These are phyloP conservation scores for Pichia terricola DNA, from an alignment of 1,139 yeast genomes.

Conservation along the genomic window DNA sequence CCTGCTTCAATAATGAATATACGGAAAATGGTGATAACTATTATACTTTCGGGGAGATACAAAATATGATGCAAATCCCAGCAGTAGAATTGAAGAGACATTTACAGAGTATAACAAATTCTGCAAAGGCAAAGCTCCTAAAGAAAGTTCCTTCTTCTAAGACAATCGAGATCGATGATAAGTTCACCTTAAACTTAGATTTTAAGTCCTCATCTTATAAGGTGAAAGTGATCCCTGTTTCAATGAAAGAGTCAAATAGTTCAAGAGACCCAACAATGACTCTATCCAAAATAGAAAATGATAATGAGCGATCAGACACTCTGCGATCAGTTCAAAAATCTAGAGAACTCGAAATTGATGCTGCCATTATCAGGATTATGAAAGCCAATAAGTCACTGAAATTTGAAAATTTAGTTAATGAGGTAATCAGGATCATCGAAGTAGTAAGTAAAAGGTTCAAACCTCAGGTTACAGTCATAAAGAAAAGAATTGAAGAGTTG, in stretches of 20 bases:
- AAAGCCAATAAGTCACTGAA: constrained; percentile 56
- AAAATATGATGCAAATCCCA: constrained; percentile 62
- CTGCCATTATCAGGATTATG: constrained; percentile 84
- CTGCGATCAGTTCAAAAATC: constrained; percentile 34
- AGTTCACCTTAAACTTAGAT: constrained; percentile 57
- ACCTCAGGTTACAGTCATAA: constrained; percentile 51
- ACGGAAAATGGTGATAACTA: constrained; percentile 30
- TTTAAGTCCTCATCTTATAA: constrained; percentile 66
- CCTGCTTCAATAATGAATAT: constrained; percentile 46
- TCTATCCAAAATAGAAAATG: constrained; percentile 29
- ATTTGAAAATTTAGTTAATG: constrained; percentile 60
- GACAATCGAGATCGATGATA: constrained; percentile 56
- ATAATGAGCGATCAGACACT: constrained; percentile 32
- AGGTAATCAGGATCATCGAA: constrained; percentile 36
- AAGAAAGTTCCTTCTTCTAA: constrained; percentile 67
- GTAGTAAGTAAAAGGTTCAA: constrained; percentile 58
- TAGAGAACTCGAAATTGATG: constrained; percentile 61
- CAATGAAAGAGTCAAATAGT: constrained; percentile 21
- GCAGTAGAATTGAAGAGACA: constrained; percentile 64
- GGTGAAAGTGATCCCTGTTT: constrained; percentile 71
- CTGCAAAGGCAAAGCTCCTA: constrained; percentile 69
- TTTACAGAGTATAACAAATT: constrained; percentile 75
- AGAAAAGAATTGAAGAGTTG: constrained; percentile 69
- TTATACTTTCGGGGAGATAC: constrained; percentile 53
- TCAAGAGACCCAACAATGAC: constrained; percentile 33